Conservation (phyloP, 495 filamentous ascomycete genomes). For the Daldinia childiae region DNA sequence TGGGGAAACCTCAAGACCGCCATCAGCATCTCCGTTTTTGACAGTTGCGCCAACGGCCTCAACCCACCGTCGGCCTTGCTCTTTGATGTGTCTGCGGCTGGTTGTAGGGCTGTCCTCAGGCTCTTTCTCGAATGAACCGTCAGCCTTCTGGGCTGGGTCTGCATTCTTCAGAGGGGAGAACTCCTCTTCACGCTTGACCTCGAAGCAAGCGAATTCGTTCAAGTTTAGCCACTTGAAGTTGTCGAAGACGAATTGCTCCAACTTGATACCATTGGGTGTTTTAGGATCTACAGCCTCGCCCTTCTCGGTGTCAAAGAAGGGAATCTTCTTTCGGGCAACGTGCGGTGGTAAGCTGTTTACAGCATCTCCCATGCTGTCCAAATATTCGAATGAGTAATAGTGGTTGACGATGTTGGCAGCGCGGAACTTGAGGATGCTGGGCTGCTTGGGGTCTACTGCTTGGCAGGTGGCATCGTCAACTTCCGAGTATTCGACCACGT, state of each 20-base stretch:
- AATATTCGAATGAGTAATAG: conserved; percentile 96
- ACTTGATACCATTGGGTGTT: conserved; percentile 97
- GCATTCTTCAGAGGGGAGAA: conserved; percentile 99
- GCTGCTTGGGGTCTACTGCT: conserved; percentile 85
- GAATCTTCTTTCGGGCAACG: conserved; percentile 98
- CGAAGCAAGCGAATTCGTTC: conserved; percentile 90
- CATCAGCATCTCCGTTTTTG: conserved; percentile 70
- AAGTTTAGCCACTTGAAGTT: conserved; percentile 91
- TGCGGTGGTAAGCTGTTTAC: conserved; percentile 89
- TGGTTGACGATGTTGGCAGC: conserved; percentile 99
- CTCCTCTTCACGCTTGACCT: conserved; percentile 96
- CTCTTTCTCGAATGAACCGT: conserved; percentile 33
- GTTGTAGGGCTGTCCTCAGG: conserved; percentile 92
- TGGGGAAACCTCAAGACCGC: conserved; percentile 91
- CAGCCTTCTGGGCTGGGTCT: conserved; percentile 70
- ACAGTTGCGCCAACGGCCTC: conserved; percentile 80
- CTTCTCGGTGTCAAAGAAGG: conserved; percentile 76
- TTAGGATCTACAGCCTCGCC: conserved; percentile 86
- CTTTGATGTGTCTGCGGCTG: conserved; percentile 86
- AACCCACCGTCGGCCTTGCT: conserved; percentile 86
- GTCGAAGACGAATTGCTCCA: conserved; percentile 99
- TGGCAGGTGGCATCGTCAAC: conserved; percentile 89
- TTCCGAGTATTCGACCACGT: conserved; percentile 99
- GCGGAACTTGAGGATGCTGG: conserved; percentile 88
- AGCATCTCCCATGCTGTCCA: conserved; percentile 89